Percentiles rank a stretch among this genome's conserved stretches.
Conservation (phyloP, 257 asterid species). For the Plantago ovata region DNA sequence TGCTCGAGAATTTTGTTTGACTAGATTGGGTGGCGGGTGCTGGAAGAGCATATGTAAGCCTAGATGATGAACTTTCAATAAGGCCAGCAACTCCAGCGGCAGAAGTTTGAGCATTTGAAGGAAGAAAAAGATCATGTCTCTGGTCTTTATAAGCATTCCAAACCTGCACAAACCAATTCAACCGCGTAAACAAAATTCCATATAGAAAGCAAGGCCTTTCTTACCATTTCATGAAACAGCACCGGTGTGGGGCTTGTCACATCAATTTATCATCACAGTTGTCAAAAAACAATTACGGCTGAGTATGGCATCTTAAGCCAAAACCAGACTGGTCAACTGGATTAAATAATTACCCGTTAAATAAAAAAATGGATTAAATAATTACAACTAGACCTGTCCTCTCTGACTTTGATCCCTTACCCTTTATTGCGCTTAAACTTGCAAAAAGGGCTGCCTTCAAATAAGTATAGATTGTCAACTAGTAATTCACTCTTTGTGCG, state of each 20-base stretch:
- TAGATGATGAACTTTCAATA: constrained; percentile 77
- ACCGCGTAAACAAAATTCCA: background rate
- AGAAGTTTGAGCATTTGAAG: constrained; percentile 95
- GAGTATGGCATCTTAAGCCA: too few relatives aligned
- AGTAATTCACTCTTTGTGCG: too few relatives aligned
- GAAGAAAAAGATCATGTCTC: constrained; percentile 94
- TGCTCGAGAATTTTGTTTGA: constrained; percentile 44
- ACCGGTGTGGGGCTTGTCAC: background rate
- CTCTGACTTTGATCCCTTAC: too few relatives aligned
- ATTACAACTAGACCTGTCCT: too few relatives aligned
- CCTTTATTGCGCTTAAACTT: too few relatives aligned
- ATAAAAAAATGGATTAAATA: too few relatives aligned
- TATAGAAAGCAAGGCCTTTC: background rate
- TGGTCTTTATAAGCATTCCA: constrained; percentile 98
- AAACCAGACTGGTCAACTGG: too few relatives aligned
- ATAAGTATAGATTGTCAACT: too few relatives aligned
- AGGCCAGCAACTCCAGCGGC: constrained; percentile 99
- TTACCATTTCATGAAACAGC: background rate
- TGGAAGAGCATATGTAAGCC: constrained; percentile 73
- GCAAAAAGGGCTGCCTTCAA: too few relatives aligned
- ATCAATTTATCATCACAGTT: background rate
- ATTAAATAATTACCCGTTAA: too few relatives aligned
- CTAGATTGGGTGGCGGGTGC: constrained; percentile 67
- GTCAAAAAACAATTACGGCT: too few relatives aligned
- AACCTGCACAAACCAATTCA: constrained; percentile 44